A percentile compares a stretch with the other conserved stretches of the same genome.
Conservation (phyloP, 768 basidiomycete species). For the Hygrophorus pudorinus region DNA sequence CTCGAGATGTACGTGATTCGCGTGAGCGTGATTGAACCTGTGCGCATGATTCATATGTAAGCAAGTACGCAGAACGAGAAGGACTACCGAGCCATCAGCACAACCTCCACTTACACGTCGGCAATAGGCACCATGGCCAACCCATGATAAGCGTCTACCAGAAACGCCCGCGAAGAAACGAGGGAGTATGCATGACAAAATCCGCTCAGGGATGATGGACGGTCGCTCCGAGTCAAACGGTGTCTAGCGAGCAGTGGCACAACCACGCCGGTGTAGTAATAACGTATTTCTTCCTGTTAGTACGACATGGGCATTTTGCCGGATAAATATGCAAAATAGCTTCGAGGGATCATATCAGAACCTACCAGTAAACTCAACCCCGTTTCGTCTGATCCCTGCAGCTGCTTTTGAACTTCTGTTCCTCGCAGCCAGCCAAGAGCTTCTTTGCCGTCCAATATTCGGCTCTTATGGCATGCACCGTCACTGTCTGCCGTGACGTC, state of each 20-base stretch:
- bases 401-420: constrained; percentile 25
- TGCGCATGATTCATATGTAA: not conserved
- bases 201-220: constrained; percentile 21
- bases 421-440: constrained; percentile 31
- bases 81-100: too few species aligned
- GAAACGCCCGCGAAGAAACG: constrained; percentile 75
- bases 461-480: not conserved
- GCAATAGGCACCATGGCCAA: constrained; percentile 80
- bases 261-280: constrained; percentile 27
- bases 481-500: not conserved
- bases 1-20: constrained; percentile 68
- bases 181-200: constrained; percentile 50
- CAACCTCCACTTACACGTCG: constrained; percentile 58
- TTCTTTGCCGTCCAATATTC: constrained; percentile 19
- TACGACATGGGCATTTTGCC: not conserved
- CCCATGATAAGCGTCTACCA: constrained; percentile 73
- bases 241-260: constrained; percentile 18
- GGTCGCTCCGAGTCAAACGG: constrained; percentile 3
- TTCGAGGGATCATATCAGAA: not conserved
- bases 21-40: constrained; percentile 67
- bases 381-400: constrained; percentile 1
- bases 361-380: constrained; percentile 1
- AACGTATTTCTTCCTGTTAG: constrained; percentile 23
- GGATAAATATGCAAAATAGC: constrained; percentile 1
- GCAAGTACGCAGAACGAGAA: too few species aligned